Evolutionary conservation across 306 rosid species (phyloP).

Genomic region (Trichosanthes truncata): DNA sequence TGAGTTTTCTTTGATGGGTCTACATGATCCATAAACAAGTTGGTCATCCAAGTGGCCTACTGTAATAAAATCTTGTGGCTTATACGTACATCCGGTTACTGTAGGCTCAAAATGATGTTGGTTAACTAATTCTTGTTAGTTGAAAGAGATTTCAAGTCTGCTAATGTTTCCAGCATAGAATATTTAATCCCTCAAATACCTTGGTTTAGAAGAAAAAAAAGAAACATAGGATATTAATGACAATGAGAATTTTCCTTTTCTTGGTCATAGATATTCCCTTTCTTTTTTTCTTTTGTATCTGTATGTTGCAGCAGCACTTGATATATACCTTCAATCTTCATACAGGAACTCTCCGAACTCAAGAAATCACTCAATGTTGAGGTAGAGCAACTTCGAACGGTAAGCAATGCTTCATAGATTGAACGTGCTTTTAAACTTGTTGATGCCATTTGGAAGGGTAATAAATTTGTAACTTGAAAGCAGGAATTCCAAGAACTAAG

Average conservation of each 20-base stretch:
- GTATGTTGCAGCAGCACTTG: conserved; percentile 6
- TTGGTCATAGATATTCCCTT: neutral
- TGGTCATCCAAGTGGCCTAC: neutral
- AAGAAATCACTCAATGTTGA: conserved; percentile 89
- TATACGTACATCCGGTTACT: neutral
- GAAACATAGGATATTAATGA: neutral
- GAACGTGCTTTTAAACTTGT: neutral
- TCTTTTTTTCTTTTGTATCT: conserved; percentile 1
- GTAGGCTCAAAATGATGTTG: neutral
- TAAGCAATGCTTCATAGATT: conserved; percentile 31
- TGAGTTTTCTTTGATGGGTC: neutral
- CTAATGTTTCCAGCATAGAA: neutral
- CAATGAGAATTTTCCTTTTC: neutral
- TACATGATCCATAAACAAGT: neutral
- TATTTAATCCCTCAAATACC: neutral
- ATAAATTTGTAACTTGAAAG: conserved; percentile 5
- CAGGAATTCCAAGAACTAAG: conserved; percentile 92
- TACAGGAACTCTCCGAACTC: conserved; percentile 82
- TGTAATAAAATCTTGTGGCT: neutral
- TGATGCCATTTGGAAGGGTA: neutral
- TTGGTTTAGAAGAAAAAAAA: neutral
- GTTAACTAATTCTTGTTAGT: neutral
- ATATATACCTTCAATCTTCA: conserved; percentile 10
- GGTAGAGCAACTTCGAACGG: conserved; percentile 81
- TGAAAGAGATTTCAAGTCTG: neutral